A percentile compares a stretch with the other conserved stretches of the same genome.
These are phyloP conservation scores for Hymenoscyphus fructigenus DNA, from an alignment of 2,329 filamentous ascomycete genomes.

Conservation along the genomic window DNA sequence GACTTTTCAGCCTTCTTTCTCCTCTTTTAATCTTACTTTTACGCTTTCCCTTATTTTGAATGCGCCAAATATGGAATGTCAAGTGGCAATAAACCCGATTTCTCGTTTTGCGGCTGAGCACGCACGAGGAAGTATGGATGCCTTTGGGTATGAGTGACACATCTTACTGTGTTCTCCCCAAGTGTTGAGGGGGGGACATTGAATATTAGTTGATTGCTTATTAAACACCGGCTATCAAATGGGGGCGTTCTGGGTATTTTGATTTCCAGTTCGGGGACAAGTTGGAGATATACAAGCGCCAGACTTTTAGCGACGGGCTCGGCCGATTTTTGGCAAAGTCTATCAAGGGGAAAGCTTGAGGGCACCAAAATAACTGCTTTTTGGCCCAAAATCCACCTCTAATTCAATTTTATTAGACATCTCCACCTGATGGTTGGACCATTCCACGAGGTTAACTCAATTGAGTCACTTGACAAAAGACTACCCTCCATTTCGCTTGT, in stretches of 20 bases:
- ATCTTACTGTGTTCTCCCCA: conserved; percentile 5
- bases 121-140: background rate
- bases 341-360: background rate
- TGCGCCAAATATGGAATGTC: background rate
- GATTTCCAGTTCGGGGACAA: background rate
- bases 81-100: background rate
- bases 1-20: background rate
- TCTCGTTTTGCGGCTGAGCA: conserved; percentile 4
- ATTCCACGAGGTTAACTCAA: no score
- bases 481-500: background rate
- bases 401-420: no score
- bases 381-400: no score
- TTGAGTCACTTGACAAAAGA: background rate
- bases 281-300: background rate
- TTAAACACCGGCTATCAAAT: background rate
- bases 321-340: background rate
- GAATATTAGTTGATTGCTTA: background rate
- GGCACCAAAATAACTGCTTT: no score
- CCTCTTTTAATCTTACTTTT: conserved; percentile 3
- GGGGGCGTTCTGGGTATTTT: background rate
- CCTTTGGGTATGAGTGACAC: background rate
- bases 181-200: background rate
- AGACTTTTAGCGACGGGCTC: background rate
- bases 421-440: no score
- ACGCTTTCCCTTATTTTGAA: background rate